Evolutionary conservation across 2,329 filamentous ascomycete species (phyloP).

Genomic region (Pestalotiopsis sp.): DNA sequence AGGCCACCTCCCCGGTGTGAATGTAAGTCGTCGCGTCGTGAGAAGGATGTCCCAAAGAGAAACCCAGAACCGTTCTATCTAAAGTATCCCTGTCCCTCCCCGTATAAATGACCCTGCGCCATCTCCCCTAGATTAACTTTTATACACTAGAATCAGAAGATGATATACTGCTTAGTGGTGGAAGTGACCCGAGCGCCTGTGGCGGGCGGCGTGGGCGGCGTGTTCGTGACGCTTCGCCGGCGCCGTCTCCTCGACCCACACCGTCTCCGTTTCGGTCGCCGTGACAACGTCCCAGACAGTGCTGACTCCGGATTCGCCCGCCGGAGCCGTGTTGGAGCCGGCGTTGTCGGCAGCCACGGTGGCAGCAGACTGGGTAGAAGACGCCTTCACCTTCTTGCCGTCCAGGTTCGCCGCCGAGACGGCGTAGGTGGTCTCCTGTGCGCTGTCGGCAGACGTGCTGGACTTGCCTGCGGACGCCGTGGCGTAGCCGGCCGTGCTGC

Average conservation of each 20-base stretch:
- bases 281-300: conserved; percentile 10
- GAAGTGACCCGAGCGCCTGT: neutral
- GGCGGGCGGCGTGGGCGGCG: conserved; percentile 4
- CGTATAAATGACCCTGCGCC: neutral
- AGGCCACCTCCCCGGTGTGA: neutral
- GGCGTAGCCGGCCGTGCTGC: neutral
- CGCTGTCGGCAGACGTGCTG: neutral
- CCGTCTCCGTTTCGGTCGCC: conserved; percentile 5
- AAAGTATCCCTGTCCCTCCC: neutral
- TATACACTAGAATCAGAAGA: conserved; percentile 6
- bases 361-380: neutral
- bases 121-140: neutral
- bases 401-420: neutral
- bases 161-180: neutral
- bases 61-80: neutral
- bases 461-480: neutral
- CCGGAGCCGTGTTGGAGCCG: neutral
- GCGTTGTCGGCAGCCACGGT: neutral
- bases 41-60: neutral
- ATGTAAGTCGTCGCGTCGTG: neutral
- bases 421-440: neutral
- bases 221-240: conserved; percentile 6
- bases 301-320: neutral
- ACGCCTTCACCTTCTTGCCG: conserved; percentile 7
- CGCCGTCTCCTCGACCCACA: conserved; percentile 5